These are phyloP conservation scores for Gamsiella multidivaricata DNA, from an alignment of 192 early-diverging fungal species.

Conservation along the genomic window DNA sequence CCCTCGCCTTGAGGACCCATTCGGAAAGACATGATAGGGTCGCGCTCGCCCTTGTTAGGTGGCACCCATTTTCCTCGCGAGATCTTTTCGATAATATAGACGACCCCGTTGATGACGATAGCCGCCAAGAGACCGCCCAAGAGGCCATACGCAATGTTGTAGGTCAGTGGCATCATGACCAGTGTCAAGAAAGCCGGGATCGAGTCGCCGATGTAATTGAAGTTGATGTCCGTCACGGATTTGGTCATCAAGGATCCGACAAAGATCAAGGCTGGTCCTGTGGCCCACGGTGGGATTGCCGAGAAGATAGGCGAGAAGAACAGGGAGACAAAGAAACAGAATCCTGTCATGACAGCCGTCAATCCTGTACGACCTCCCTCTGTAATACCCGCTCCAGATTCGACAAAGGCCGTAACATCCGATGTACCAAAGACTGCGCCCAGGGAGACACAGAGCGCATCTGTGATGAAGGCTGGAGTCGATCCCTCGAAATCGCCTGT, in stretches of 20 bases:
- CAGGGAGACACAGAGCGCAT: constrained; percentile 73
- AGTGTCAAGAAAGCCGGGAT: constrained; percentile 85
- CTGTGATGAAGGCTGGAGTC: constrained; percentile 77
- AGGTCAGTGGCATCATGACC: constrained; percentile 82
- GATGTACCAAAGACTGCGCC: constrained; percentile 79
- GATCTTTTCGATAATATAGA: constrained; percentile 65
- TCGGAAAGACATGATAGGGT: constrained; percentile 47
- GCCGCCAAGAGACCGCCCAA: constrained; percentile 79
- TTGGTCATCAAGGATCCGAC: constrained; percentile 86
- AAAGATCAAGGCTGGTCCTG: constrained; percentile 82
- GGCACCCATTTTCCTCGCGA: constrained; percentile 65
- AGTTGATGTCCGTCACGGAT: constrained; percentile 78
- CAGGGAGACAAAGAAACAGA: constrained; percentile 81
- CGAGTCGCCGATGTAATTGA: constrained; percentile 79
- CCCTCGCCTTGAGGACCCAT: constrained; percentile 53
- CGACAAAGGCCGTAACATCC: constrained; percentile 83
- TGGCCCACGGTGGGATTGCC: constrained; percentile 86
- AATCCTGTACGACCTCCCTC: constrained; percentile 85
- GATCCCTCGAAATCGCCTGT: constrained; percentile 85
- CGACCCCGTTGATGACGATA: constrained; percentile 74
- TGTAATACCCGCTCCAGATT: constrained; percentile 85
- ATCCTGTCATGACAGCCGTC: constrained; percentile 71
- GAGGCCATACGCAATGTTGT: constrained; percentile 85
- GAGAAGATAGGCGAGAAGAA: constrained; percentile 90
- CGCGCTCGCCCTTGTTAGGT: constrained; percentile 46